phyloP scores from a whole-genome alignment of 139 green algal species.

The Limnomonas spitsbergensis region DNA sequence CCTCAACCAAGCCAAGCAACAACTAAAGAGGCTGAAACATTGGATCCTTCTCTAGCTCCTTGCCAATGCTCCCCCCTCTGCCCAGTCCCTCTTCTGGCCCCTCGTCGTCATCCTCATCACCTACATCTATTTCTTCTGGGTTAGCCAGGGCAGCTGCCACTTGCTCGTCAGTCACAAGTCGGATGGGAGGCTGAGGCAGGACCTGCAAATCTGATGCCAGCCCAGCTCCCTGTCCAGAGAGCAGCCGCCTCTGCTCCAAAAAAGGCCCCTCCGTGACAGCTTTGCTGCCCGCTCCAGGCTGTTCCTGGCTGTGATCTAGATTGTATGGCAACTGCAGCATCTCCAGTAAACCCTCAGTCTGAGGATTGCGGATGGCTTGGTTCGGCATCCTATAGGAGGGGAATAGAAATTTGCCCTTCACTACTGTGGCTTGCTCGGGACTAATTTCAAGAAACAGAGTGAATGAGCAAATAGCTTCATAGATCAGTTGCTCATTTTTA shows the following conservation, averaged over 20 bases:
- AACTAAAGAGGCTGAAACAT: no score
- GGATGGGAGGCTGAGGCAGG: neutral
- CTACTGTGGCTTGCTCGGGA: no score
- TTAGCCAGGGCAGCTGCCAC: slow-evolving; percentile 33
- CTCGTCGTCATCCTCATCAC: slow-evolving; percentile 29
- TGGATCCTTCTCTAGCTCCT: no score
- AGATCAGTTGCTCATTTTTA: neutral
- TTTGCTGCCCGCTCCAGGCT: no score
- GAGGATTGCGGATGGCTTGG: slow-evolving; percentile 19
- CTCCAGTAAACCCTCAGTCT: slow-evolving; percentile 65
- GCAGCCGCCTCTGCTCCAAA: no score
- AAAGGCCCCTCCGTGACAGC: no score
- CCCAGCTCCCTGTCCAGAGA: neutral
- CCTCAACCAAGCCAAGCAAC: no score
- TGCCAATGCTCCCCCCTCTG: no score
- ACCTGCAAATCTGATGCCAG: neutral
- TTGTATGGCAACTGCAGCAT: slow-evolving; percentile 67
- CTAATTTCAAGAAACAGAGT: no score
- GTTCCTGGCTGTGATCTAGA: neutral
- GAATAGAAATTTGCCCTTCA: no score
- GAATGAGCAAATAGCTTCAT: neutral
- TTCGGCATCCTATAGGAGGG: slow-evolving; percentile 43
- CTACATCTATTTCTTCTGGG: slow-evolving; percentile 72
- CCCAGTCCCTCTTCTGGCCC: slow-evolving; percentile 21
- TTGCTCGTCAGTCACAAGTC: neutral